Percentiles rank a stretch among this genome's conserved stretches.
Evolutionary conservation across 2,329 filamentous ascomycete species (phyloP).

Genomic region (Colletotrichum simmondsii): DNA sequence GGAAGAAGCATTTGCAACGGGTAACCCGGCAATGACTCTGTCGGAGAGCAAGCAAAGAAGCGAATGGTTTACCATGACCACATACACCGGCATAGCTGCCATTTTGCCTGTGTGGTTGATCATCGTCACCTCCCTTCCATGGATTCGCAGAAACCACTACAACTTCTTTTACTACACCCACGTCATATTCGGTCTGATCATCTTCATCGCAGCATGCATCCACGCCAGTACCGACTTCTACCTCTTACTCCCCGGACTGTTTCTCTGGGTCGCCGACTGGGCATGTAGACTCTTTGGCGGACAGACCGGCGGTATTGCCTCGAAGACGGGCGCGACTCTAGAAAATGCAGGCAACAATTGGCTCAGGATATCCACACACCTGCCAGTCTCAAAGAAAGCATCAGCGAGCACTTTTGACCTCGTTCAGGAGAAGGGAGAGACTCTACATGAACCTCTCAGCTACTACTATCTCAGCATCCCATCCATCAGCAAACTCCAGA

Average conservation of each 20-base stretch:
- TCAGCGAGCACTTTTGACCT: not conserved
- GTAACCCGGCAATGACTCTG: slow-evolving; percentile 32
- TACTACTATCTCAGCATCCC: slow-evolving; percentile 29
- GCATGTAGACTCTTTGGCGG: slow-evolving; percentile 25
- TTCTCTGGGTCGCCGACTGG: slow-evolving; percentile 29
- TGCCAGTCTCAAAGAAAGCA: not conserved
- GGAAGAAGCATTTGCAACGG: slow-evolving; percentile 23
- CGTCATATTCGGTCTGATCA: slow-evolving; percentile 12
- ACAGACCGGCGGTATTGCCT: not conserved
- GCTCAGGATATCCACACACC: not conserved
- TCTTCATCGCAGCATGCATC: slow-evolving; percentile 18
- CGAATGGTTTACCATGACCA: slow-evolving; percentile 18
- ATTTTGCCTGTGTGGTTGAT: slow-evolving; percentile 20
- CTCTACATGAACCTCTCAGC: not conserved
- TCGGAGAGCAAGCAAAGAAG: slow-evolving; percentile 9
- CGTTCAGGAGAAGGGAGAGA: not conserved
- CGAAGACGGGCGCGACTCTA: slow-evolving; percentile 2
- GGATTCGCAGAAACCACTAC: slow-evolving; percentile 30
- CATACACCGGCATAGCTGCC: slow-evolving; percentile 22
- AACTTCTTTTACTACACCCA: slow-evolving; percentile 35
- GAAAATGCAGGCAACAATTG: slow-evolving; percentile 9
- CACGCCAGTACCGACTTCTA: slow-evolving; percentile 37
- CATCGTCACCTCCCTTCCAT: slow-evolving; percentile 25
- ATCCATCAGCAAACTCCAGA: slow-evolving; percentile 26
- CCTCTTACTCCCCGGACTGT: slow-evolving; percentile 30